A percentile compares a stretch with the other conserved stretches of the same genome.
These are phyloP conservation scores for Metarhizium robertsii DNA, from an alignment of 2,329 filamentous ascomycete species.

Conservation along the genomic window DNA sequence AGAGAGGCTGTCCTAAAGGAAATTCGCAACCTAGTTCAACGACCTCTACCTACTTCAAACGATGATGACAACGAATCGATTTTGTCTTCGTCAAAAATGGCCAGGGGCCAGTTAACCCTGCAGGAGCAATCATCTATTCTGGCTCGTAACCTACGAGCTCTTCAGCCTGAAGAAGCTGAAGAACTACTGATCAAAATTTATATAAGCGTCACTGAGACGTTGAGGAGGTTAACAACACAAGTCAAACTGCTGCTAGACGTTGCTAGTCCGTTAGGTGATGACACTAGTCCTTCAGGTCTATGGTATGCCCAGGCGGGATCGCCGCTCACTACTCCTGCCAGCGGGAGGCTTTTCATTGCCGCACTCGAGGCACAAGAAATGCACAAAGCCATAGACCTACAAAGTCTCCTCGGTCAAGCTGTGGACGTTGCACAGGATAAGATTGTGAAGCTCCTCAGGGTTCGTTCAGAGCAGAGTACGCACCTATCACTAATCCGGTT, in stretches of 20 bases:
- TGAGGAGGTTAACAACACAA: conserved; percentile 78
- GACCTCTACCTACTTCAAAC: conserved; percentile 79
- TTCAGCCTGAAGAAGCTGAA: conserved; percentile 80
- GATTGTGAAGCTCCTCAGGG: conserved; percentile 65
- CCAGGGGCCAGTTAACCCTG: conserved; percentile 54
- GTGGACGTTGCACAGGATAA: conserved; percentile 74
- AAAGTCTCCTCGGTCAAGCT: conserved; percentile 67
- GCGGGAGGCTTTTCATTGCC: conserved; percentile 35
- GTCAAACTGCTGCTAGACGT: conserved; percentile 93
- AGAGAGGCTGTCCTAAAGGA: conserved; percentile 77
- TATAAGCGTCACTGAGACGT: conserved; percentile 77
- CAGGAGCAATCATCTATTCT: conserved; percentile 86
- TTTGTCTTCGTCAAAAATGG: conserved; percentile 73
- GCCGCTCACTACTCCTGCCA: conserved; percentile 40
- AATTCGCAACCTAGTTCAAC: conserved; percentile 74
- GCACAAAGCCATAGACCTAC: conserved; percentile 66
- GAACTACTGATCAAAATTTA: conserved; percentile 75
- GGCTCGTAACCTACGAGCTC: conserved; percentile 74
- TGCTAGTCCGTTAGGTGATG: conserved; percentile 60
- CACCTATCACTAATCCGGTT: conserved; percentile 60
- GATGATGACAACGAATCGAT: conserved; percentile 91
- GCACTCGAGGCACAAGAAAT: conserved; percentile 51
- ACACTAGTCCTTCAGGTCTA: conserved; percentile 11
- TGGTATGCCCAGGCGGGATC: no score
- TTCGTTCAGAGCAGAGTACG: conserved; percentile 64